Evolutionary conservation across 2,329 filamentous ascomycete species (phyloP).

Genomic region (Ambrosiella xylebori): DNA sequence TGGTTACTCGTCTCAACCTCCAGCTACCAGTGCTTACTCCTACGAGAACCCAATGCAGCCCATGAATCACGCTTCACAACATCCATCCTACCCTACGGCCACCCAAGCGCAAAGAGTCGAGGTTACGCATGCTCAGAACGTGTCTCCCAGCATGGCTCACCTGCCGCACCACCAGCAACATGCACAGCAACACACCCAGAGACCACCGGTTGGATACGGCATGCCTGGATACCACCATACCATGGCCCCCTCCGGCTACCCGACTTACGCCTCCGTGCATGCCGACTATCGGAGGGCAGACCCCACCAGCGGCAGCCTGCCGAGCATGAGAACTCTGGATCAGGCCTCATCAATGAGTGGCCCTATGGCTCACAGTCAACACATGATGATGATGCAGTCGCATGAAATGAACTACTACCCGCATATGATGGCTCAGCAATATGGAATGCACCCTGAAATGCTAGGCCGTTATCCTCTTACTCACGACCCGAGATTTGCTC

Average conservation of each 20-base stretch:
- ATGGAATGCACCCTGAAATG: slow-evolving; percentile 28
- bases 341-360: slow-evolving; percentile 1
- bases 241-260: slow-evolving; percentile 9
- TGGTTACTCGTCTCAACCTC: slow-evolving; percentile 5
- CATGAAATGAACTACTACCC: slow-evolving; percentile 12
- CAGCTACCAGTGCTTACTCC: neutral
- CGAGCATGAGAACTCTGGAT: slow-evolving; percentile 27
- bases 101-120: slow-evolving; percentile 9
- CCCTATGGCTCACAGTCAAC: neutral
- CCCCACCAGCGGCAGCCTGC: slow-evolving; percentile 16
- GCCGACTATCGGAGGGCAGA: slow-evolving; percentile 11
- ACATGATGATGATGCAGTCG: slow-evolving; percentile 11
- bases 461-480: slow-evolving; percentile 30
- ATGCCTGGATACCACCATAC: slow-evolving; percentile 9
- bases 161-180: slow-evolving; percentile 6
- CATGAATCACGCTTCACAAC: slow-evolving; percentile 5
- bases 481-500: slow-evolving; percentile 31
- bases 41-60: slow-evolving; percentile 6
- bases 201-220: slow-evolving; percentile 9
- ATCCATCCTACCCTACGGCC: neutral
- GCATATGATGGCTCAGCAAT: slow-evolving; percentile 5
- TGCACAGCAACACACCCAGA: neutral
- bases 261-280: slow-evolving; percentile 6
- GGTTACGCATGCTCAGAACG: slow-evolving; percentile 8
- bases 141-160: slow-evolving; percentile 9